Percentiles rank a stretch among this genome's conserved stretches.
These are phyloP conservation scores for Malus hybrid DNA, from an alignment of 331 rosid species.

Conservation along the genomic window DNA sequence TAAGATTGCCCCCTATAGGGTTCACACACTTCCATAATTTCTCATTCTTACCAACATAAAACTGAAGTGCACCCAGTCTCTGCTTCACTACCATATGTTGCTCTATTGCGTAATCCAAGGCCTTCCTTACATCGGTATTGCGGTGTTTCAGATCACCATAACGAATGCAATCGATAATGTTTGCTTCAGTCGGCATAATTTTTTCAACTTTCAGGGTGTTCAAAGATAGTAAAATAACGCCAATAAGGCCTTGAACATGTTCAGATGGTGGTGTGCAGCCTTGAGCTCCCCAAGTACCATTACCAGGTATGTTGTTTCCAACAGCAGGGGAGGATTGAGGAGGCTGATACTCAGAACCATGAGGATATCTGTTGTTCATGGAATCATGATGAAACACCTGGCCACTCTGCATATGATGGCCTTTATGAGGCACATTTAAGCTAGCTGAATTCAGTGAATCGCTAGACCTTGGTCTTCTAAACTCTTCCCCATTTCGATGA, in stretches of 20 bases:
- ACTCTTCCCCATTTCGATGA: slow-evolving; percentile 41
- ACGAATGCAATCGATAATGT: slow-evolving; percentile 57
- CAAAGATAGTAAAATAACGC: slow-evolving; percentile 50
- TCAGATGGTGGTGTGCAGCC: slow-evolving; percentile 65
- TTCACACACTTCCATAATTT: slow-evolving; percentile 69
- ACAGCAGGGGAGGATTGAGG: slow-evolving; percentile 20
- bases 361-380: slow-evolving; percentile 38
- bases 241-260: slow-evolving; percentile 44
- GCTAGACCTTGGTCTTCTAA: slow-evolving; percentile 32
- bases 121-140: slow-evolving; percentile 50
- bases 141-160: slow-evolving; percentile 57
- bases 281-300: slow-evolving; percentile 65
- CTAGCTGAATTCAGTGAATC: slow-evolving; percentile 28
- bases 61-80: slow-evolving; percentile 38
- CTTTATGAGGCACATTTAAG: slow-evolving; percentile 38
- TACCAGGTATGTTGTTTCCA: slow-evolving; percentile 36
- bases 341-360: slow-evolving; percentile 38
- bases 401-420: slow-evolving; percentile 32
- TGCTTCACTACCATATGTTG: slow-evolving; percentile 45
- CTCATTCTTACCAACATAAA: slow-evolving; percentile 52
- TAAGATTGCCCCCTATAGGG: slow-evolving; percentile 33
- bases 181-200: slow-evolving; percentile 60
- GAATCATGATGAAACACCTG: slow-evolving; percentile 38
- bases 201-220: slow-evolving; percentile 53
- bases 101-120: slow-evolving; percentile 54